These are phyloP conservation scores for Streptanthus diversifolius DNA, from an alignment of 345 rosid species.

Conservation along the genomic window DNA sequence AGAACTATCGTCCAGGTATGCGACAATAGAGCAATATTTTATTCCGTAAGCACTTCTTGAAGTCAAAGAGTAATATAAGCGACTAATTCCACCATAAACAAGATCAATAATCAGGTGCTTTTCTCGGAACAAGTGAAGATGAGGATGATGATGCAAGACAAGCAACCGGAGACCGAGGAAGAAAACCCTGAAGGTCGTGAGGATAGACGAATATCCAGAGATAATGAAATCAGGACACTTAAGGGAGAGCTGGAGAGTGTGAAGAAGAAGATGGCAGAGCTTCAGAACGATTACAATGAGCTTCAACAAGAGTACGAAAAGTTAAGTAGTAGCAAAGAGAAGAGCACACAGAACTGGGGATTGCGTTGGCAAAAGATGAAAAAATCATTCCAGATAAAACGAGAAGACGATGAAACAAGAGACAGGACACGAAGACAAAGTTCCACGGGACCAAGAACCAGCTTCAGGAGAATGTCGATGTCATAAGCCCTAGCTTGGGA, in stretches of 20 bases:
- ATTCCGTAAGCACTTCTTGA: neutral
- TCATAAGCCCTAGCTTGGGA: constrained; percentile 32
- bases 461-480: constrained; percentile 41
- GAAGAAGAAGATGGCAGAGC: constrained; percentile 56
- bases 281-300: constrained; percentile 60
- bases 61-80: neutral
- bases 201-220: constrained; percentile 40
- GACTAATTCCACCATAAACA: neutral
- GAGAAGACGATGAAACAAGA: constrained; percentile 39
- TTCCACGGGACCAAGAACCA: constrained; percentile 25
- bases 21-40: neutral
- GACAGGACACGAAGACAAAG: constrained; percentile 33
- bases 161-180: constrained; percentile 39
- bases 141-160: constrained; percentile 59
- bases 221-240: constrained; percentile 47
- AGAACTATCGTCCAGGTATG: constrained; percentile 80
- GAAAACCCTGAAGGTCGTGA: constrained; percentile 43
- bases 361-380: constrained; percentile 53
- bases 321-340: constrained; percentile 47
- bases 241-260: constrained; percentile 56
- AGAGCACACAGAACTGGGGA: constrained; percentile 38
- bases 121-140: constrained; percentile 83
- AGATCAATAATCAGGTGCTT: constrained; percentile 50
- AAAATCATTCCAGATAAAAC: constrained; percentile 45
- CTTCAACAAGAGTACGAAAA: constrained; percentile 61